These are phyloP conservation scores for Sporothrix dimorphospora DNA, from an alignment of 2,329 filamentous ascomycete genomes.

Conservation along the genomic window DNA sequence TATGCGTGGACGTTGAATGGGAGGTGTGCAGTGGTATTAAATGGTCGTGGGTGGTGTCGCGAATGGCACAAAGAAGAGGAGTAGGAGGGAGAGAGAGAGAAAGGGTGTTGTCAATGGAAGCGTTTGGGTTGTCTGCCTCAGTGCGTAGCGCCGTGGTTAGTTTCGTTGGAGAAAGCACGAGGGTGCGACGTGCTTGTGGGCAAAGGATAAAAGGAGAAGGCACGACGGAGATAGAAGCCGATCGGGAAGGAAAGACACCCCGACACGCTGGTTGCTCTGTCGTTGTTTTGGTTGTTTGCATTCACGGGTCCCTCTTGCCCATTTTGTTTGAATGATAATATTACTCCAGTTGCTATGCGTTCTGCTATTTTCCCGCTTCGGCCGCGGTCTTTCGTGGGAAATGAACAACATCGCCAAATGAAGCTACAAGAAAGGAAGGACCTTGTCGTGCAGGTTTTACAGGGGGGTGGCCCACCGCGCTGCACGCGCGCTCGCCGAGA, in stretches of 20 bases:
- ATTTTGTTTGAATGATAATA: constrained; percentile 14
- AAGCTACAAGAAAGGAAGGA: constrained; percentile 23
- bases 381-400: constrained; percentile 26
- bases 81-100: background rate
- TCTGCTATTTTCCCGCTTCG: constrained; percentile 15
- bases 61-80: background rate
- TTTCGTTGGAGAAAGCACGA: background rate
- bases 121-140: background rate
- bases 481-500: constrained; percentile 2
- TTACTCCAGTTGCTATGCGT: constrained; percentile 19
- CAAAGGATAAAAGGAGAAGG: constrained; percentile 20
- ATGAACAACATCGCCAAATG: constrained; percentile 29
- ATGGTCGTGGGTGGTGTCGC: background rate
- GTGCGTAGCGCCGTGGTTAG: background rate
- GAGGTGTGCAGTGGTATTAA: constrained; percentile 8
- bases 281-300: background rate
- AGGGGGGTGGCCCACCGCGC: constrained; percentile 23
- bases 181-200: background rate
- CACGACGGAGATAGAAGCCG: constrained; percentile 13
- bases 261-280: too few relatives aligned
- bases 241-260: background rate
- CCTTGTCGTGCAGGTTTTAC: constrained; percentile 17
- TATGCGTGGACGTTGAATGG: constrained; percentile 3
- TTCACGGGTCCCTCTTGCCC: constrained; percentile 5
- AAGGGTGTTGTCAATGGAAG: background rate